Evolutionary conservation across 768 basidiomycete species (phyloP).

Genomic region (Cytidiella melzeri): DNA sequence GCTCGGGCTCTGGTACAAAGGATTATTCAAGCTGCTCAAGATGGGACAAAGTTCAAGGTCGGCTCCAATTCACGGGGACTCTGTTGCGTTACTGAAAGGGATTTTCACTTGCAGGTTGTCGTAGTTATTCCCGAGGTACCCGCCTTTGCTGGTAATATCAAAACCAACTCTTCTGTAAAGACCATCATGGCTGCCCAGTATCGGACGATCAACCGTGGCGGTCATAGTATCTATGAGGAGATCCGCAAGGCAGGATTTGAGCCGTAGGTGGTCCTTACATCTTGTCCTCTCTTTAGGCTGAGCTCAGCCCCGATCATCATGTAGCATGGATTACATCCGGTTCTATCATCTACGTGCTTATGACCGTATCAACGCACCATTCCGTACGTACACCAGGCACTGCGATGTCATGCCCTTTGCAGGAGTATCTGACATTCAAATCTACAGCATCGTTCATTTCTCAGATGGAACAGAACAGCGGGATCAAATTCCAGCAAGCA

Average conservation of each 20-base stretch:
- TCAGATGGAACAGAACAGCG: constrained; percentile 66
- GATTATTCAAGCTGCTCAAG: constrained; percentile 72
- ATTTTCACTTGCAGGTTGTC: constrained; percentile 53
- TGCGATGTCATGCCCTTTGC: neutral
- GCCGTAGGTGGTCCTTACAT: constrained; percentile 46
- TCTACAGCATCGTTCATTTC: constrained; percentile 43
- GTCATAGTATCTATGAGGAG: constrained; percentile 79
- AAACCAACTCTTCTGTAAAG: constrained; percentile 54
- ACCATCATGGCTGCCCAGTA: constrained; percentile 87
- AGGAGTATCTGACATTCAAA: neutral
- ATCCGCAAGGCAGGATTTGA: constrained; percentile 72
- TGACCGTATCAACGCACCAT: constrained; percentile 82
- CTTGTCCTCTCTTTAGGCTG: neutral
- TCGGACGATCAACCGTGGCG: constrained; percentile 86
- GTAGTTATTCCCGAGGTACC: constrained; percentile 89
- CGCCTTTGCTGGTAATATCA: constrained; percentile 83
- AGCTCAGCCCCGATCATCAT: neutral
- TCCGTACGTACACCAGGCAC: constrained; percentile 34
- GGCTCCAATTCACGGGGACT: neutral
- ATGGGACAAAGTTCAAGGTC: constrained; percentile 74
- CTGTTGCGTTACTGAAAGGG: neutral
- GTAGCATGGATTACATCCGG: constrained; percentile 75
- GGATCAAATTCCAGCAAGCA: constrained; percentile 78
- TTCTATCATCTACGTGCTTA: constrained; percentile 93
- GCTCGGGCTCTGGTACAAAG: constrained; percentile 78